phyloP scores from a whole-genome alignment of 2,329 filamentous ascomycete species.

The Colletotrichum cereale region DNA sequence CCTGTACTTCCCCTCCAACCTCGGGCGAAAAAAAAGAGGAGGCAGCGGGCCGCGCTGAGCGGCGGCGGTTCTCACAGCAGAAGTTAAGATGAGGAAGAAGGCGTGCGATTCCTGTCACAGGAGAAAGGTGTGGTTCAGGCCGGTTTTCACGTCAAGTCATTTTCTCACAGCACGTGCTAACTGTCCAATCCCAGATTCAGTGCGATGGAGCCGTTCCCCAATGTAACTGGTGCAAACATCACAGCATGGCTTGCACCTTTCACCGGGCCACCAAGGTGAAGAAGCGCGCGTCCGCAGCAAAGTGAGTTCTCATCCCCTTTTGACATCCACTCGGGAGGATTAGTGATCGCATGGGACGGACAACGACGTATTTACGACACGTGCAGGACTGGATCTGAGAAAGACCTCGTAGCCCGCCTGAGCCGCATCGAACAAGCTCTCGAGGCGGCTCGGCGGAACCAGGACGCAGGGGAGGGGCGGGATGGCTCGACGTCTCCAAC shows the following conservation, averaged over 20 bases:
- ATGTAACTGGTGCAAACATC: constrained; percentile 65
- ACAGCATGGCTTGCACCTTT: constrained; percentile 61
- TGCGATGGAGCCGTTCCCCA: constrained; percentile 58
- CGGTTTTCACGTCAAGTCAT: neutral
- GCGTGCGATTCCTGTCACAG: constrained; percentile 64
- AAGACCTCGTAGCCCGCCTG: constrained; percentile 53
- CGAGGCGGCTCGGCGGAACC: constrained; percentile 41
- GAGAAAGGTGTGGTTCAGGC: constrained; percentile 56
- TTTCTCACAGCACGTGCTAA: constrained; percentile 22
- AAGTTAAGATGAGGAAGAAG: constrained; percentile 45
- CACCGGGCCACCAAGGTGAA: constrained; percentile 40
- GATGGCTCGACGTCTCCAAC: constrained; percentile 25
- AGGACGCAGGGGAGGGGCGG: constrained; percentile 17
- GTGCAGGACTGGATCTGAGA: constrained; percentile 42
- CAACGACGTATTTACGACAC: constrained; percentile 23
- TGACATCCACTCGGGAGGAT: neutral
- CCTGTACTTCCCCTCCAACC: neutral
- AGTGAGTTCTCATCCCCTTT: constrained; percentile 9
- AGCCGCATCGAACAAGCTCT: constrained; percentile 55
- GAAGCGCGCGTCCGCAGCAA: constrained; percentile 31
- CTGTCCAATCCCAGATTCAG: constrained; percentile 56
- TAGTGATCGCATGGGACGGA: neutral
- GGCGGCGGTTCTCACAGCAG: constrained; percentile 20
- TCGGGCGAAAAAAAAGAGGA: neutral
- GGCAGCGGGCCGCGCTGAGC: constrained; percentile 19